These are phyloP conservation scores for Tolypocladium sp. DNA, from an alignment of 2,329 filamentous ascomycete species.

Conservation along the genomic window DNA sequence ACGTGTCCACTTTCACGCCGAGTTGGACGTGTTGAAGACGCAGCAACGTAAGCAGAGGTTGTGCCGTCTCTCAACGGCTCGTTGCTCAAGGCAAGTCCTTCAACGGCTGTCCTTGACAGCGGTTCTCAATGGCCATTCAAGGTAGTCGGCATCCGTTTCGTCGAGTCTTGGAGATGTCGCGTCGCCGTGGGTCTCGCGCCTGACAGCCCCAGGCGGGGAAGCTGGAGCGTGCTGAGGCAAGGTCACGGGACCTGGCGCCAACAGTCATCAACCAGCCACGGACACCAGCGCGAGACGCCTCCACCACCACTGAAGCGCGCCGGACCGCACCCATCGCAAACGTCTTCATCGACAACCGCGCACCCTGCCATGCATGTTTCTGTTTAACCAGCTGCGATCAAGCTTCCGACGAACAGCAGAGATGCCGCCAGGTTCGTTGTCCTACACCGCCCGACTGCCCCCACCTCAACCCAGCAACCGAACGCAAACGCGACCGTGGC, in stretches of 20 bases:
- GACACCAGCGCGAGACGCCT: neutral
- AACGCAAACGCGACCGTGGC: neutral
- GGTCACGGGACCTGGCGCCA: neutral
- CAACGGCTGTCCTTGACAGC: no score
- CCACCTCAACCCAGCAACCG: neutral
- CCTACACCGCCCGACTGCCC: neutral
- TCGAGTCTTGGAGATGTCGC: no score
- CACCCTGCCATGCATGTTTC: constrained; percentile 1
- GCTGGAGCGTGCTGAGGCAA: neutral
- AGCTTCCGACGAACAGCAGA: neutral
- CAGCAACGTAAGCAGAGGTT: neutral
- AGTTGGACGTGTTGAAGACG: neutral
- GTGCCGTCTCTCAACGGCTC: neutral
- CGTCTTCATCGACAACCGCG: neutral
- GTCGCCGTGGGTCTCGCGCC: neutral
- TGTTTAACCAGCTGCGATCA: constrained; percentile 1
- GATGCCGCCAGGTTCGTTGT: constrained; percentile 17
- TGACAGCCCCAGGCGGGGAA: neutral
- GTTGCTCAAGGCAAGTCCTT: neutral
- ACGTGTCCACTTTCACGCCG: no score
- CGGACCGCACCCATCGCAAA: neutral
- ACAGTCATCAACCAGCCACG: neutral
- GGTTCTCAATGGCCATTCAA: no score
- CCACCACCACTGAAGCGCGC: neutral
- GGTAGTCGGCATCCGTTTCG: no score